phyloP scores from a whole-genome alignment of 2,329 filamentous ascomycete species.

The Penicillium sp. region DNA sequence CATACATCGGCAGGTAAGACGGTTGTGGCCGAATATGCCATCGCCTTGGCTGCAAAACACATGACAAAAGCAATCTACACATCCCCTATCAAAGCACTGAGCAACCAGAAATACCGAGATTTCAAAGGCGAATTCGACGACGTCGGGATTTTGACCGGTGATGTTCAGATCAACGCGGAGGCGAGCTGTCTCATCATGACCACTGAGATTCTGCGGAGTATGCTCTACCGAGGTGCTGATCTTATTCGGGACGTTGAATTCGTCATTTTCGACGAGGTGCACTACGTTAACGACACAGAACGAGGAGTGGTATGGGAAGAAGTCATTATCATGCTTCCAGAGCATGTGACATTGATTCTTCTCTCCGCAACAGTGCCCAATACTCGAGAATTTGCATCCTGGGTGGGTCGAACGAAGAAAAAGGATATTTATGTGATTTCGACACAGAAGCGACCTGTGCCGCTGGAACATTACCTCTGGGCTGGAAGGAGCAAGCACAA shows the following conservation, averaged over 20 bases:
- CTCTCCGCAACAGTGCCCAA: constrained; percentile 96
- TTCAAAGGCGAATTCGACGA: constrained; percentile 89
- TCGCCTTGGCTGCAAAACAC: constrained; percentile 91
- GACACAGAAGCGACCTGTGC: constrained; percentile 89
- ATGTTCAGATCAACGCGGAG: constrained; percentile 96
- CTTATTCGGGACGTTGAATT: constrained; percentile 96
- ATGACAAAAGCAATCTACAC: constrained; percentile 99
- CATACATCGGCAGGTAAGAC: constrained; percentile 98
- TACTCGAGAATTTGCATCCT: constrained; percentile 95
- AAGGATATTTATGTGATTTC: constrained; percentile 99
- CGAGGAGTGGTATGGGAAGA: constrained; percentile 98
- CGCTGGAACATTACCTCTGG: constrained; percentile 95
- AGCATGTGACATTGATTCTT: constrained; percentile 92
- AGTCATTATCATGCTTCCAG: constrained; percentile 98
- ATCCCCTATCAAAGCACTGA: constrained; percentile 95
- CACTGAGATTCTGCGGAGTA: constrained; percentile 94
- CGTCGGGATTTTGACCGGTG: constrained; percentile 92
- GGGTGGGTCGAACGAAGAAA: constrained; percentile 96
- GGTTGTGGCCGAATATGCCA: constrained; percentile 96
- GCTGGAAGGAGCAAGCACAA: constrained; percentile 88
- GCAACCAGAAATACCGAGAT: constrained; percentile 97
- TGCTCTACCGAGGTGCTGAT: constrained; percentile 95
- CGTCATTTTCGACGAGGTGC: constrained; percentile 98
- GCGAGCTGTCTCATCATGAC: constrained; percentile 99
- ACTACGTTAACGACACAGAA: constrained; percentile 96